These are phyloP conservation scores for Macrolepiota albuminosa DNA, from an alignment of 768 basidiomycete genomes.

Conservation along the genomic window DNA sequence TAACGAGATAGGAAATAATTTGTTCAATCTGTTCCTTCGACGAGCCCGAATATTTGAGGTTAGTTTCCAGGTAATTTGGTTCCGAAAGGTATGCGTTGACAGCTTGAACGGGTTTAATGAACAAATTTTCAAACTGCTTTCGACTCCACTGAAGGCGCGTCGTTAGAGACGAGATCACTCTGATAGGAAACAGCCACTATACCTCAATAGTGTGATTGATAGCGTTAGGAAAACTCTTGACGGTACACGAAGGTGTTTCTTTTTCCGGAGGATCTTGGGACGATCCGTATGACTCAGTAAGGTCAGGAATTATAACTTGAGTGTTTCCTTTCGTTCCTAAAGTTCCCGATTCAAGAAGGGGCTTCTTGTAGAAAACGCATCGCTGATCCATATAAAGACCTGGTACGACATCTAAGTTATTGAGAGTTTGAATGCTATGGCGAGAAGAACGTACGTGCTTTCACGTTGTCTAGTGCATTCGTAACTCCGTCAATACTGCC, in stretches of 20 bases:
- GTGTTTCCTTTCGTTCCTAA: conserved; percentile 98
- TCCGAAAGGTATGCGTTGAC: conserved; percentile 97
- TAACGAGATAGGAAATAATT: conserved; percentile 85
- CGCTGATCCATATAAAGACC: conserved; percentile 98
- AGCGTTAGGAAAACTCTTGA: conserved; percentile 98
- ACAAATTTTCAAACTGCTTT: conserved; percentile 86
- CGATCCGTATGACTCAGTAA: conserved; percentile 95
- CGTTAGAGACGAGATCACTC: not conserved
- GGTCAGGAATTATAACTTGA: conserved; percentile 89
- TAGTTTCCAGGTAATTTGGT: conserved; percentile 89
- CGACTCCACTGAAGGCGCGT: conserved; percentile 72
- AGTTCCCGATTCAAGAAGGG: conserved; percentile 94
- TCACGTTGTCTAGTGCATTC: conserved; percentile 95
- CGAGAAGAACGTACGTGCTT: conserved; percentile 66
- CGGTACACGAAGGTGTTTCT: conserved; percentile 92
- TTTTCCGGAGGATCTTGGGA: conserved; percentile 99
- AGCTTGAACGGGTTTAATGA: conserved; percentile 90
- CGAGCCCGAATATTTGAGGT: conserved; percentile 87
- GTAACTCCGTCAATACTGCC: conserved; percentile 87
- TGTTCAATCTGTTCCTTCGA: conserved; percentile 87
- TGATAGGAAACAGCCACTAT: conserved; percentile 14
- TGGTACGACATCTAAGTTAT: conserved; percentile 23
- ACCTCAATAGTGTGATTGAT: conserved; percentile 98
- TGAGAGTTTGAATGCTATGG: not conserved
- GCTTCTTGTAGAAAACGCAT: conserved; percentile 94